Percentiles rank a stretch among this genome's conserved stretches.
Conservation (phyloP, 441 rosid genomes). For the Aquilaria agallochum region DNA sequence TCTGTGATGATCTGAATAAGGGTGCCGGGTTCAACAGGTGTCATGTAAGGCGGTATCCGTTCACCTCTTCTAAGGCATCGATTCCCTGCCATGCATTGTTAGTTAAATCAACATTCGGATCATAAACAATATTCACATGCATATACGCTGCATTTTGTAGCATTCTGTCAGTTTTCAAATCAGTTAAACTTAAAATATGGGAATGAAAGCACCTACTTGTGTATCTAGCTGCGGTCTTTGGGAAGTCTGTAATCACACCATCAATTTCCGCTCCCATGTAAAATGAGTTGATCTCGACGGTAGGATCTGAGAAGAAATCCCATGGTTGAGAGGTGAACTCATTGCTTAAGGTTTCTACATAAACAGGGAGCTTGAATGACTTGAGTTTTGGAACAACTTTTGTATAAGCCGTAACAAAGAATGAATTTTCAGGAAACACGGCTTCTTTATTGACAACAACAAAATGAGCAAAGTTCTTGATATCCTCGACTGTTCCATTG, state of each 20-base stretch:
- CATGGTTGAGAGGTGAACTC: constrained; percentile 37
- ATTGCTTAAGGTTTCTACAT: constrained; percentile 36
- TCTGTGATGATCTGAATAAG: constrained; percentile 10
- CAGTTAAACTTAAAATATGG: neutral
- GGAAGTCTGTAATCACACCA: constrained; percentile 58
- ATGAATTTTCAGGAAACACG: constrained; percentile 17
- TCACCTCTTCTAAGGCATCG: constrained; percentile 17
- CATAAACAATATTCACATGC: too few relatives aligned
- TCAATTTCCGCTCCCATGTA: constrained; percentile 11
- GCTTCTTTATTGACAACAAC: constrained; percentile 35
- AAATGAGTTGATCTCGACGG: constrained; percentile 39
- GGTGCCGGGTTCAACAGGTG: constrained; percentile 8
- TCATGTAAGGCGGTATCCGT: constrained; percentile 3
- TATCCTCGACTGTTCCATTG: constrained; percentile 33
- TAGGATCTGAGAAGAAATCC: constrained; percentile 47
- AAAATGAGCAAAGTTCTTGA: constrained; percentile 40
- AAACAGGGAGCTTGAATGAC: constrained; percentile 35
- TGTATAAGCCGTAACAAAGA: constrained; percentile 17
- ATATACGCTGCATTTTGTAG: too few relatives aligned
- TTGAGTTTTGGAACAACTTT: constrained; percentile 25
- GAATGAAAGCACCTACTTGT: constrained; percentile 31
- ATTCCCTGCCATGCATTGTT: constrained; percentile 30
- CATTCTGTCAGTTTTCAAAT: neutral
- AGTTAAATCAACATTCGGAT: constrained; percentile 8
- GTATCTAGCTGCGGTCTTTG: constrained; percentile 47